Base-by-base conservation (phyloP, 1,284 basidiomycete species). In the Prillingera fragicola region DNA sequence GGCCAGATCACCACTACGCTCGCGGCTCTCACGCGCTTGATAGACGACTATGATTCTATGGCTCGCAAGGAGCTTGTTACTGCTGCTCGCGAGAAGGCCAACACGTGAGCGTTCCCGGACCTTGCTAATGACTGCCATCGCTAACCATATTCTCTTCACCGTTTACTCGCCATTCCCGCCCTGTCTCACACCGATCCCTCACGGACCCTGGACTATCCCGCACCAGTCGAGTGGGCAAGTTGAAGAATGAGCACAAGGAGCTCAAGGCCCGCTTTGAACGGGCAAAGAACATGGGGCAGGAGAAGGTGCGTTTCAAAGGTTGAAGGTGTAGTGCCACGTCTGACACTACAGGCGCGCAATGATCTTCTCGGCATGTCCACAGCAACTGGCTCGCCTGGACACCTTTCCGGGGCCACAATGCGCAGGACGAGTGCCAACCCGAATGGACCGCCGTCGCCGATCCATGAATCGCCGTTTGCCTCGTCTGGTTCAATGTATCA, bases 21-120 rank as follows among this genome's bases (percentile, higher is more conserved):
- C 15, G 80, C 87, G n/a, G 89, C 88, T 2, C 83, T 96, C 77
- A 82, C 87, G 43, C 76, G 91, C 44, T 88, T 92, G 43, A 82
- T 95, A 53, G 90, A 95, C 58, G 92, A 97, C 63, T 96, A 94
- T 63, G 91, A 95, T 62, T 84, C 86, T 10, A 90, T 96, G 87
- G 87, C 87, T 1, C 86, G 84, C 73, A 79, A 90, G 54, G 91
- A 96, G 69, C 88, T 95, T 62, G 86, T 94, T 41, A 88, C 87
- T 57, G 83, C 85, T 31, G 94, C 94, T 71, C 82, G 89, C 66
- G 90, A 94, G 74, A 96, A 96, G 72, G 92, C 90, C 0, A 78
- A 85, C 65, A 84, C 86, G 88, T 91, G 62, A 61, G 81, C 72
- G 23, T 22, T 47, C 2, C 24, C 21, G 14, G 3, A 8, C 13